phyloP scores from a whole-genome alignment of 495 filamentous ascomycete genomes.

The Tuber calosporum region DNA sequence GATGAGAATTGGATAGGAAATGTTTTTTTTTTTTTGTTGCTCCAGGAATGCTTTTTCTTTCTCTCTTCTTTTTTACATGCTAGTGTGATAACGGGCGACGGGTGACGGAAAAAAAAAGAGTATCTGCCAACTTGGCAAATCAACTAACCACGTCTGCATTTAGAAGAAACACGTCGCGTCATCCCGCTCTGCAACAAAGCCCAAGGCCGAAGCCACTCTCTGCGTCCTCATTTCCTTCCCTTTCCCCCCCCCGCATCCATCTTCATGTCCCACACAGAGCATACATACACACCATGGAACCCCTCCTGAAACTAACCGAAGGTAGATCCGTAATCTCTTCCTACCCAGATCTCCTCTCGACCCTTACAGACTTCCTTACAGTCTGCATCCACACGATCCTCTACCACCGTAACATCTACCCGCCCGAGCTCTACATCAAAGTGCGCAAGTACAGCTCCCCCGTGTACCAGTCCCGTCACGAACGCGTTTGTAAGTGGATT shows the following conservation, averaged over 20 bases:
- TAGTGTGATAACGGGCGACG: background rate
- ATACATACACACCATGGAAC: background rate
- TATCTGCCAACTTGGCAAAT: background rate
- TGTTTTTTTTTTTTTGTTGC: background rate
- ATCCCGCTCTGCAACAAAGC: background rate
- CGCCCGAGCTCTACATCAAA: conserved; percentile 67
- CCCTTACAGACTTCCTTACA: conserved; percentile 71
- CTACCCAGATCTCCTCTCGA: conserved; percentile 46
- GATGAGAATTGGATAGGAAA: background rate
- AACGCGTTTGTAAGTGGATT: conserved; percentile 86
- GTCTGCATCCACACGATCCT: conserved; percentile 90
- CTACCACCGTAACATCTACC: conserved; percentile 79
- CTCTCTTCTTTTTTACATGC: background rate
- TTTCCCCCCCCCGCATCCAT: background rate
- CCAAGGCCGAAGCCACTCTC: background rate
- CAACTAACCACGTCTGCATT: background rate
- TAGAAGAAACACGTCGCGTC: background rate
- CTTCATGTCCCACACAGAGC: background rate
- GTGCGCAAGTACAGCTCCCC: conserved; percentile 81
- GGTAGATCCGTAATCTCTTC: conserved; percentile 11
- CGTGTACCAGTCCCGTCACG: conserved; percentile 82
- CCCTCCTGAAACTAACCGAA: background rate
- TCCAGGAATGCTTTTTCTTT: too few species aligned
- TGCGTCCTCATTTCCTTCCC: background rate
- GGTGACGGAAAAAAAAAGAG: background rate